Conservation (phyloP, 1,284 basidiomycete species). For the Pascua guehoae region DNA sequence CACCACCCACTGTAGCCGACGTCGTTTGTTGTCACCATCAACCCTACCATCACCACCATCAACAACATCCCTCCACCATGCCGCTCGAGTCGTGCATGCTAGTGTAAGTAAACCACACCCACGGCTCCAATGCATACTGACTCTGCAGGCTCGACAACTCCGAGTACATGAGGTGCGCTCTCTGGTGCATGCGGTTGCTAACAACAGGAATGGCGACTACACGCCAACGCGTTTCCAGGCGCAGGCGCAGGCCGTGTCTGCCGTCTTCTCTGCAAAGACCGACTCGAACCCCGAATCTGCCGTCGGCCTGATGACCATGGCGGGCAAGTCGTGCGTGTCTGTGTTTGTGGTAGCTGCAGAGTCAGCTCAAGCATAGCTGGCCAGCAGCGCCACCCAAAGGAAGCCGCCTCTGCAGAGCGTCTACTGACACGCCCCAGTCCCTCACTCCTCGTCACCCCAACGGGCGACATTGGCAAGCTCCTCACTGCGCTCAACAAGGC, state of each 20-base stretch:
- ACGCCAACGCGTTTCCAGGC: slow-evolving; percentile 80
- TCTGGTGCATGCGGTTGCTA: background rate
- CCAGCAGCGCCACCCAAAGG: too few relatives aligned
- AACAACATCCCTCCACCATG: slow-evolving; percentile 57
- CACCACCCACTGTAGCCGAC: too few relatives aligned
- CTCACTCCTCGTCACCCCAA: slow-evolving; percentile 91
- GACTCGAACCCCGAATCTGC: slow-evolving; percentile 96
- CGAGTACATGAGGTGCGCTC: slow-evolving; percentile 72
- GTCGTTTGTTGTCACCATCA: slow-evolving; percentile 1
- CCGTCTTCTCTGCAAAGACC: slow-evolving; percentile 88
- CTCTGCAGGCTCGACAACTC: slow-evolving; percentile 75
- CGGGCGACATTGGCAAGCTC: slow-evolving; percentile 91
- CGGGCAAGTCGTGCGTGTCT: slow-evolving; percentile 73
- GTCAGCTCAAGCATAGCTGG: background rate
- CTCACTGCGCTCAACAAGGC: slow-evolving; percentile 71
- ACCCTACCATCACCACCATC: slow-evolving; percentile 1
- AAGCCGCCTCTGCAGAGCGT: background rate
- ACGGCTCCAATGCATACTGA: slow-evolving; percentile 1
- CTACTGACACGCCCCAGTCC: slow-evolving; percentile 57
- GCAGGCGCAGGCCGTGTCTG: slow-evolving; percentile 86
- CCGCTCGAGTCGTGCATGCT: slow-evolving; percentile 91
- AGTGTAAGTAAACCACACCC: slow-evolving; percentile 48
- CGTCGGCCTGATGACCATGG: slow-evolving; percentile 97
- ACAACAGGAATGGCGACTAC: slow-evolving; percentile 79
- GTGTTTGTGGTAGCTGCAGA: background rate